These are phyloP conservation scores for Gossypium schwendimanii DNA, from an alignment of 441 rosid species.

Conservation along the genomic window DNA sequence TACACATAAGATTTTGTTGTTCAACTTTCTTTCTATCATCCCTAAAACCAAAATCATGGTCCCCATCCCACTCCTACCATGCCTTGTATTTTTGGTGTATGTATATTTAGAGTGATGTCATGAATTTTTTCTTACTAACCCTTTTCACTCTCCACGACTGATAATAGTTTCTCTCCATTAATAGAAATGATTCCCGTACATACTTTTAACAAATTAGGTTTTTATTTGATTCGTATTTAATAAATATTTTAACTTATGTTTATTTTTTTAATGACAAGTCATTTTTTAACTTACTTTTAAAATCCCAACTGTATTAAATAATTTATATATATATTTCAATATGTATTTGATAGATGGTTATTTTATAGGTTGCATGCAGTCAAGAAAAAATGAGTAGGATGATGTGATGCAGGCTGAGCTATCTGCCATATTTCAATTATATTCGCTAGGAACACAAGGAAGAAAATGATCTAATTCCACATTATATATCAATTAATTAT, in stretches of 20 bases:
- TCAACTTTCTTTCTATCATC: constrained; percentile 11
- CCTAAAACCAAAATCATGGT: not conserved
- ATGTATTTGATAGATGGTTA: not conserved
- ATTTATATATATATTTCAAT: not conserved
- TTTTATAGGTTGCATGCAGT: not conserved
- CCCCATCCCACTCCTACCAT: not conserved
- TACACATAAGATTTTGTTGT: not conserved
- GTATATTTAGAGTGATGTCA: not conserved
- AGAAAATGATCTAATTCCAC: not conserved
- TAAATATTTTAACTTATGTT: too few relatives aligned
- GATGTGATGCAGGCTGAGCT: constrained; percentile 15
- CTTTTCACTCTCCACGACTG: not conserved
- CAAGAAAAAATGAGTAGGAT: constrained; percentile 18
- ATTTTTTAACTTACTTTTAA: too few relatives aligned
- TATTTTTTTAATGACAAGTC: too few relatives aligned
- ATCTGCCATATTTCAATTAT: constrained; percentile 8
- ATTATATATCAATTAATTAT: too few relatives aligned
- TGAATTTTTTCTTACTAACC: not conserved
- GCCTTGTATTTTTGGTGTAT: not conserved
- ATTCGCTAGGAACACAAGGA: not conserved
- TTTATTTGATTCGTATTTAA: too few relatives aligned
- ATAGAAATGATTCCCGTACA: not conserved
- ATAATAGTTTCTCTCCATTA: not conserved
- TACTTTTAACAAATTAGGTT: too few relatives aligned
- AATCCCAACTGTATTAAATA: not conserved